Conservation (phyloP, 257 asterid species). For the Solanum chiquidenum region DNA sequence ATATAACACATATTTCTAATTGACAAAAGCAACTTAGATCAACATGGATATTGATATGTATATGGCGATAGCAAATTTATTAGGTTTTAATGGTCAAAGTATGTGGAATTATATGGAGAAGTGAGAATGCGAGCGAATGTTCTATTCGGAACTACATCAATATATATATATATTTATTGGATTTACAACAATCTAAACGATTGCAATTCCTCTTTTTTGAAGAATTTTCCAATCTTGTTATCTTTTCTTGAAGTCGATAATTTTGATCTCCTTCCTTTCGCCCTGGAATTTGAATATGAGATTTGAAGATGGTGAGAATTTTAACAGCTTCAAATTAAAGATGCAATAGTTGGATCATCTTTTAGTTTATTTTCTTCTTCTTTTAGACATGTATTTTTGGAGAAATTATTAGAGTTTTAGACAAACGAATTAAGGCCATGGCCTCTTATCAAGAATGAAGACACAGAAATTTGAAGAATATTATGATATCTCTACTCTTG, state of each 20-base stretch:
- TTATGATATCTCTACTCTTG: no score
- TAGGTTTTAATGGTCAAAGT: not conserved
- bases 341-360: no score
- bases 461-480: no score
- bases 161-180: no score
- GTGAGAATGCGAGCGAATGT: not conserved
- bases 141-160: not conserved
- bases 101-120: not conserved
- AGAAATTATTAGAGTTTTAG: not conserved
- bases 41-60: no score
- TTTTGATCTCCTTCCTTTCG: not conserved
- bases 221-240: not conserved
- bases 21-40: no score
- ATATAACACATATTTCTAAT: no score
- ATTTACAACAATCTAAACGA: not conserved
- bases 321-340: not conserved
- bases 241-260: not conserved
- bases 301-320: not conserved
- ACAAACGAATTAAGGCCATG: not conserved
- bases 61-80: not conserved
- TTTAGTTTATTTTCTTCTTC: no score
- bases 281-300: no score
- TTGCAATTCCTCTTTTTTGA: not conserved
- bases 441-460: not conserved
- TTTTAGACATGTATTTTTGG: no score